phyloP scores from a whole-genome alignment of 768 basidiomycete species.

The Pholiota conissans region DNA sequence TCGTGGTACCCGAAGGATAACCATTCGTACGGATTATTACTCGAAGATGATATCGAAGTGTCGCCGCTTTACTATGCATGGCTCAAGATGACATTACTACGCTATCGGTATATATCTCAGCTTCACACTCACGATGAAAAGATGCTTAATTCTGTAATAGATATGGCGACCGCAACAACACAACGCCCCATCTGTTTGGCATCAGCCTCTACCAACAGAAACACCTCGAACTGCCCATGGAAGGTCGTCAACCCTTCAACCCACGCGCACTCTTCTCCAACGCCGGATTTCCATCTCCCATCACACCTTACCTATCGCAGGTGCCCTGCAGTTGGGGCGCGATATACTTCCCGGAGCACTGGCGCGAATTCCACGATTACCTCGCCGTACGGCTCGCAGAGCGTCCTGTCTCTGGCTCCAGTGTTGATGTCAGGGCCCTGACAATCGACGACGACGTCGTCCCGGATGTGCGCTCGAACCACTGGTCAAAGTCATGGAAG shows the following conservation, averaged over 20 bases:
- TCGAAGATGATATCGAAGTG: conserved; percentile 87
- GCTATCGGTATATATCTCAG: conserved; percentile 64
- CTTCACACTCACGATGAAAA: no score
- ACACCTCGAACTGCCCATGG: conserved; percentile 67
- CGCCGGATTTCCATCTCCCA: conserved; percentile 36
- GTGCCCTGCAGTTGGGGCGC: conserved; percentile 93
- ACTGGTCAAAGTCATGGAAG: conserved; percentile 85
- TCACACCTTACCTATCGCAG: conserved; percentile 80
- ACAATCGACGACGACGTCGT: conserved; percentile 52
- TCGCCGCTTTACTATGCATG: conserved; percentile 86
- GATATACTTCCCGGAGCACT: conserved; percentile 85
- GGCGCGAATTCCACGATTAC: conserved; percentile 85
- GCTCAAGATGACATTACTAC: conserved; percentile 77
- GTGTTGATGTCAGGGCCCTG: no score
- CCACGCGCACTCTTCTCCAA: conserved; percentile 57
- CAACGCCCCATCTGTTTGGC: conserved; percentile 61
- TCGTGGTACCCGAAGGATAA: conserved; percentile 83
- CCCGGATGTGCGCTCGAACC: conserved; percentile 75
- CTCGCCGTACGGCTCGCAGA: conserved; percentile 72
- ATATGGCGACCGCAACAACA: conserved; percentile 47
- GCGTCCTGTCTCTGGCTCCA: no score
- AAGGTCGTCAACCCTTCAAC: conserved; percentile 68
- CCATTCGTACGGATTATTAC: conserved; percentile 73
- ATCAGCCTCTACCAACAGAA: conserved; percentile 89
- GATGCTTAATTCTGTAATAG: no score